Base-by-base conservation (phyloP, 371 early-diverging fungal genomes). In the Rhizopus sp. region DNA sequence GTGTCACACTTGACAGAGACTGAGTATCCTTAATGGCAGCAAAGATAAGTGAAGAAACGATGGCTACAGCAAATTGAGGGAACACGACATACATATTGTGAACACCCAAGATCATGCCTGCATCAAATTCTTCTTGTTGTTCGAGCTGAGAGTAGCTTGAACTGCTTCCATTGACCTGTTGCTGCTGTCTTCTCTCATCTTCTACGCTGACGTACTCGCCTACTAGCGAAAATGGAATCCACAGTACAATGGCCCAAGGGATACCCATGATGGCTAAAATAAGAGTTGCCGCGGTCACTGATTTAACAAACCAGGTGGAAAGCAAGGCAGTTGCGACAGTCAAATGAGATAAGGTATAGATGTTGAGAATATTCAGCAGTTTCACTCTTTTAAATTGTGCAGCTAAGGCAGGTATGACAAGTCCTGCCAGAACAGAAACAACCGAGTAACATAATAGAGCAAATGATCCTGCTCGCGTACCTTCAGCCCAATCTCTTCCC, bases 51-150 rank as follows among this genome's bases (percentile, higher is more conserved):
- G 81, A 72, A 30, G 82, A 71, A 13, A 83, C 70, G 44, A 85
- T 60, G 3, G 83, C 78, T 8, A 80, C 76, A 5, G 65, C 72
- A 66, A 85, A 85, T 59, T 92, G 93, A 9, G 93, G 93, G 15
- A 90, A 68, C 13, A 90, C 90, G 51, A 92, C 83, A 57, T 88
- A 90, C 70, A 90, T 81, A 62, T 92, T 91, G 64, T 88, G 90
- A 6, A 92, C 88, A 6, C 91, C 93, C 7, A 92, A 64, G 2
- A 90, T 80, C 64, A 88, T 73, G 4, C 92, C 91, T 0, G 82
- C 79, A 38, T 77, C 77, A 35, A 68, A 69, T 16, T 75, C 69
- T 29, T 62, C 58, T 17, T 57, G 51, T 8, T 58, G 59, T 9
- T 63, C 48, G 23, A 23, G 23, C 23, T 23, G 23, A 23, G 23